Evolutionary conservation across 2,329 filamentous ascomycete genomes (phyloP), one percentile per base, ranked within the genome.

Genomic region (Ploettnerulaceae sp.): DNA sequence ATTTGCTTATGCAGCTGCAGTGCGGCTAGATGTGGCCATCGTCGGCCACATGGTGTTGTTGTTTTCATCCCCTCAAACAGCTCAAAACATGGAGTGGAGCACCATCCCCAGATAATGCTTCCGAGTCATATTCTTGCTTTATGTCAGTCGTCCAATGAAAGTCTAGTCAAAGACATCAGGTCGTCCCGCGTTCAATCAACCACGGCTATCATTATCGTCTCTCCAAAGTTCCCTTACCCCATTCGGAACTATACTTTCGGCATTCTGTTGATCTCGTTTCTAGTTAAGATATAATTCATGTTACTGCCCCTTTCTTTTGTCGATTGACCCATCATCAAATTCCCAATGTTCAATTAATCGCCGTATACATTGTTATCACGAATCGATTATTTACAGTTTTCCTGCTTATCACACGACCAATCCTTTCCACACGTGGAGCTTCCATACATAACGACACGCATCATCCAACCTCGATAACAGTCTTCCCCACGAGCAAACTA

Each of bases 371-470:
- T 43, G 40, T 51, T 36, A 44, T 54, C 52, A 52, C 49, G 39
- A 50, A 55, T 52, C 45, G 41, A n/a, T n/a, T n/a, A n/a, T 31
- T 42, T 47, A 26, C 46, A 47, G 35, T 51, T 51, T 48, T 47
- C 21, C 21, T 41, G 28, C 28, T 41, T 26, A 41, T 50, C 52
- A 51, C 12, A 45, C 45, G 45, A 55, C 57, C 55, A 56, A 52
- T 57, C 40, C 41, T 15, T 44, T 21, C 29, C 42, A 40, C 57
- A 57, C 57, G 57, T 57, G 57, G 55, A 54, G 51, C 40, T 51
- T 34, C 44, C 42, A 44, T 45, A 52, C 49, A 38, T 42, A 35
- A 42, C 36, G 45, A 41, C 52, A 44, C 28, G 49, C 38, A 38
- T 39, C 41, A 28, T 47, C 49, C 39, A 51, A 47, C 24, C 34